Conservation (phyloP, 2,329 filamentous ascomycete species). For the Neofusicoccum cordaticola region DNA sequence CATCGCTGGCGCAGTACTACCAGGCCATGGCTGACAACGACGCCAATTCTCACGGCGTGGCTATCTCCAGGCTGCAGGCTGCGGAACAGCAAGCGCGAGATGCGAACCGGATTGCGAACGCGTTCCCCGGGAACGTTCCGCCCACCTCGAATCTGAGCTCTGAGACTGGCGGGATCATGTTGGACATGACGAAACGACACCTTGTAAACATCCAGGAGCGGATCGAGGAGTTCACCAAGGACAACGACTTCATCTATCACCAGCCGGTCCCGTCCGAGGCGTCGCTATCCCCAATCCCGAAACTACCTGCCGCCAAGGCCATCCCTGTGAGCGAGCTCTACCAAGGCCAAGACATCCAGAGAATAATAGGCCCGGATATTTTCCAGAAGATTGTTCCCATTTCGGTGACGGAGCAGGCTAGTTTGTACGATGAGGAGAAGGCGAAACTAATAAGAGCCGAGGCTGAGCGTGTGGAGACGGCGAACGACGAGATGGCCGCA, state of each 20-base stretch:
- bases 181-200: slow-evolving; percentile 83
- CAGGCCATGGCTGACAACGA: slow-evolving; percentile 91
- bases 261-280: slow-evolving; percentile 85
- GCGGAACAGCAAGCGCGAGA: slow-evolving; percentile 78
- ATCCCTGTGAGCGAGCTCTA: slow-evolving; percentile 97
- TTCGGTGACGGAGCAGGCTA: slow-evolving; percentile 93
- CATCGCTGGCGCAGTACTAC: slow-evolving; percentile 86
- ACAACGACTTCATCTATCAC: slow-evolving; percentile 99
- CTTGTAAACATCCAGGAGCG: slow-evolving; percentile 77
- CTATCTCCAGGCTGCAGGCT: slow-evolving; percentile 76
- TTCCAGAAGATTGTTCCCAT: slow-evolving; percentile 96
- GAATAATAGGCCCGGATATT: slow-evolving; percentile 94
- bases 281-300: slow-evolving; percentile 75
- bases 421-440: slow-evolving; percentile 97
- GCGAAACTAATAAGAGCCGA: slow-evolving; percentile 92
- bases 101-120: slow-evolving; percentile 70
- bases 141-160: slow-evolving; percentile 78
- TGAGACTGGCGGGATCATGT: slow-evolving; percentile 70
- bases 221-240: slow-evolving; percentile 72
- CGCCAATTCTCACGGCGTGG: slow-evolving; percentile 78
- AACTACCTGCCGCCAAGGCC: slow-evolving; percentile 91
- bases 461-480: slow-evolving; percentile 86
- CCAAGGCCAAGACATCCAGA: slow-evolving; percentile 92
- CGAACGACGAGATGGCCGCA: slow-evolving; percentile 93
- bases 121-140: slow-evolving; percentile 76